Evolutionary conservation across 2,329 filamentous ascomycete genomes (phyloP).

Genomic region (Aspergillus pseudoviridinutans): DNA sequence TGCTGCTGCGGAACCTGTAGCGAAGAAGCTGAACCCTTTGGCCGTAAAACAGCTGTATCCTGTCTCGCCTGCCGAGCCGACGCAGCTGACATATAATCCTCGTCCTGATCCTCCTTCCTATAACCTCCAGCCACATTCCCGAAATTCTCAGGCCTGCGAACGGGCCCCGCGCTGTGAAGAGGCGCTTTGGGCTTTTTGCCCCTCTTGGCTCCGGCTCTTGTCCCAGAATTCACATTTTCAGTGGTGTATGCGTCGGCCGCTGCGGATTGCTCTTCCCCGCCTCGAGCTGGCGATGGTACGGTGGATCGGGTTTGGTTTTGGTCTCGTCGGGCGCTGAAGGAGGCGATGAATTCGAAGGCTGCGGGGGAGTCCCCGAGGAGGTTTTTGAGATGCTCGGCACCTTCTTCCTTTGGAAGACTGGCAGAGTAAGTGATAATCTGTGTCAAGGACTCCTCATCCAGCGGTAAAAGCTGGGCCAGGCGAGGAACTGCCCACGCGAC

Average conservation of each 20-base stretch:
- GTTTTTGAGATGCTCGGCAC: constrained; percentile 80
- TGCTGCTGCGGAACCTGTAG: constrained; percentile 36
- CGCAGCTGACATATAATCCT: constrained; percentile 66
- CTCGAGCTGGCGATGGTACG: constrained; percentile 25
- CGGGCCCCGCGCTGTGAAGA: constrained; percentile 58
- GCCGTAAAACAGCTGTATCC: constrained; percentile 37
- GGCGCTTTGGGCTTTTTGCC: constrained; percentile 57
- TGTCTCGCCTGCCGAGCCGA: constrained; percentile 37
- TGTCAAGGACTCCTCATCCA: constrained; percentile 78
- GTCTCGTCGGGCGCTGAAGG: constrained; percentile 65
- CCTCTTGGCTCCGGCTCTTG: constrained; percentile 22
- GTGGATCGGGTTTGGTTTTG: constrained; percentile 4
- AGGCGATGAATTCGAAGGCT: constrained; percentile 66
- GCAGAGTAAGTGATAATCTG: constrained; percentile 80
- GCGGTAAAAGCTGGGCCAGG: constrained; percentile 72
- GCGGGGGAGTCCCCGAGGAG: constrained; percentile 82
- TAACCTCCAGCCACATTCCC: constrained; percentile 67
- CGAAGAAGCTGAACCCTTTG: constrained; percentile 48
- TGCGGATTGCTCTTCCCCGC: background rate
- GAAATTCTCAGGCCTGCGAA: constrained; percentile 60
- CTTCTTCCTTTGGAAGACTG: constrained; percentile 70
- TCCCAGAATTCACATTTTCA: background rate
- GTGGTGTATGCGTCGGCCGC: background rate
- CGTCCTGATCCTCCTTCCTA: constrained; percentile 64
- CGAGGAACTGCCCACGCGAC: constrained; percentile 61